phyloP scores from a whole-genome alignment of 306 rosid genomes.

The Prunus fruticosa region DNA sequence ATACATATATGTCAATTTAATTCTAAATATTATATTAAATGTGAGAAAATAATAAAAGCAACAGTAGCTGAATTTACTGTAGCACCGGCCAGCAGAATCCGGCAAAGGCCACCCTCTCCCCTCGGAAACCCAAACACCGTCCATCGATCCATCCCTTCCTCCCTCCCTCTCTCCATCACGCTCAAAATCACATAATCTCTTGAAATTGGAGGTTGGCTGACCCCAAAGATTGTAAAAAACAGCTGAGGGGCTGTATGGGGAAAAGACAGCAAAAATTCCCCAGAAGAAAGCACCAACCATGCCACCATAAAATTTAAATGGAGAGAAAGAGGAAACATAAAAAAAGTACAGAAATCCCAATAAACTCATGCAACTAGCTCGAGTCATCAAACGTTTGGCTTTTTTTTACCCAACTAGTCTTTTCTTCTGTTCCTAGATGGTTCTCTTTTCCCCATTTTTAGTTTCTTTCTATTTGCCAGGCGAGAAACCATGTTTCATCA shows the following conservation, averaged over 20 bases:
- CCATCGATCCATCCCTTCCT: too few relatives aligned
- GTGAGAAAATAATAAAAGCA: background rate
- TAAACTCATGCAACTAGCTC: slow-evolving; percentile 38
- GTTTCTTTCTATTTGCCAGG: slow-evolving; percentile 33
- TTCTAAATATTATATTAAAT: slow-evolving; percentile 1
- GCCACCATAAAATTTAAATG: slow-evolving; percentile 27
- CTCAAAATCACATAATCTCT: slow-evolving; percentile 22
- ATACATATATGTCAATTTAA: slow-evolving; percentile 20
- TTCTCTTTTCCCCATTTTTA: slow-evolving; percentile 28
- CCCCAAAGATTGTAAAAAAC: slow-evolving; percentile 60
- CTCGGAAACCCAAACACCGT: background rate
- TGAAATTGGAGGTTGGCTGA: slow-evolving; percentile 24
- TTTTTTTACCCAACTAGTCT: slow-evolving; percentile 7
- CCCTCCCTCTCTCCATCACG: background rate
- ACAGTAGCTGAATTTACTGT: background rate
- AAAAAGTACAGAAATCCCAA: slow-evolving; percentile 31
- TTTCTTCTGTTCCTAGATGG: slow-evolving; percentile 27
- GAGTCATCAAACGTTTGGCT: slow-evolving; percentile 26
- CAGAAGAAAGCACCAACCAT: slow-evolving; percentile 28
- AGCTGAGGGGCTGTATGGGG: slow-evolving; percentile 51
- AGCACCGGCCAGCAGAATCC: slow-evolving; percentile 28
- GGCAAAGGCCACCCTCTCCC: slow-evolving; percentile 2
- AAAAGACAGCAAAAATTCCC: slow-evolving; percentile 43
- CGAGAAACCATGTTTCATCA: slow-evolving; percentile 37
- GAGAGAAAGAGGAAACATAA: slow-evolving; percentile 19